These are phyloP conservation scores for Hericium rajendrae DNA, from an alignment of 768 basidiomycete genomes.

Conservation along the genomic window DNA sequence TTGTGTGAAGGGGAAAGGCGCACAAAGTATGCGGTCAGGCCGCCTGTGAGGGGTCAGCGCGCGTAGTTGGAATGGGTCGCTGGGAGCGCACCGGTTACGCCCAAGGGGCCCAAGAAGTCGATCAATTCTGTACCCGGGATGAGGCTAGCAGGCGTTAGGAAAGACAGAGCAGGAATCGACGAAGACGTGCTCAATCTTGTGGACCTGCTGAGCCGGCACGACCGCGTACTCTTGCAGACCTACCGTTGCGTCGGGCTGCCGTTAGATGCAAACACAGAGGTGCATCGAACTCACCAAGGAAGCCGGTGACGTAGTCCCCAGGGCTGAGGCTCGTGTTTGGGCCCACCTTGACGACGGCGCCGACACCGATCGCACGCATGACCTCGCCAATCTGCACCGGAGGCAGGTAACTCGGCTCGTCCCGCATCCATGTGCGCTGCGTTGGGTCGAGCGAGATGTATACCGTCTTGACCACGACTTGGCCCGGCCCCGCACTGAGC, in stretches of 20 bases:
- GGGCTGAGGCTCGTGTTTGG: conserved; percentile 34
- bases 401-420: conserved; percentile 59
- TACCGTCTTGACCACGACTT: conserved; percentile 68
- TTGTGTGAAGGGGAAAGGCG: not conserved
- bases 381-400: conserved; percentile 32
- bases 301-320: conserved; percentile 63
- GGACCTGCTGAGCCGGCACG: conserved; percentile 40
- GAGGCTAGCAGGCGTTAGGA: conserved; percentile 21
- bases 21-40: conserved; percentile 87
- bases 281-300: conserved; percentile 37
- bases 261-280: not conserved
- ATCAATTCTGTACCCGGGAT: conserved; percentile 51
- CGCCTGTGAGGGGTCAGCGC: conserved; percentile 26
- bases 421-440: conserved; percentile 77
- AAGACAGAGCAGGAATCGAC: not conserved
- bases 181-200: conserved; percentile 45
- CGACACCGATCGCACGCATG: conserved; percentile 66
- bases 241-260: conserved; percentile 17
- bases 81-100: conserved; percentile 46
- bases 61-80: not conserved
- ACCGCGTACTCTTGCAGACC: conserved; percentile 77
- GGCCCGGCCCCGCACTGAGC: conserved; percentile 39
- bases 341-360: conserved; percentile 52
- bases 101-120: conserved; percentile 81
- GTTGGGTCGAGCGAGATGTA: conserved; percentile 83